Evolutionary conservation across 1,284 basidiomycete genomes (phyloP).

Genomic region (Irpex sp.): DNA sequence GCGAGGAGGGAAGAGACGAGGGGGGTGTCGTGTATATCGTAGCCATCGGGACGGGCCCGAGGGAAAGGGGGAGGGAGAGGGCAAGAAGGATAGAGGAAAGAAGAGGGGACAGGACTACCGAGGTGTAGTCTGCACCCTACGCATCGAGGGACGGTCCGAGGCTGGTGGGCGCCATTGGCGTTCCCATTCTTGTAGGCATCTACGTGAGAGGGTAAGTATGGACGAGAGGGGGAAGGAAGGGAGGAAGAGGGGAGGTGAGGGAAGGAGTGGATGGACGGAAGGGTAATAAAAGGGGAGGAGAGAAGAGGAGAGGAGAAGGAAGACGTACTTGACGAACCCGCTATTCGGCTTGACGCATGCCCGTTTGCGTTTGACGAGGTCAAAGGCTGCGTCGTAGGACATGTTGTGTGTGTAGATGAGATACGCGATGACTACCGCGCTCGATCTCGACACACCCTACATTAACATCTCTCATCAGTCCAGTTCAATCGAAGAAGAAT

Average conservation of each 20-base stretch:
- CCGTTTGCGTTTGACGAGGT: conserved; percentile 54
- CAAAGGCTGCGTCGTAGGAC: conserved; percentile 60
- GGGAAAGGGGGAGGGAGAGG: too few relatives aligned
- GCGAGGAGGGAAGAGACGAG: too few relatives aligned
- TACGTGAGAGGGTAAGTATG: background rate
- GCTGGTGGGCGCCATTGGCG: conserved; percentile 12
- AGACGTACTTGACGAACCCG: conserved; percentile 37
- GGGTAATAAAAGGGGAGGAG: too few relatives aligned
- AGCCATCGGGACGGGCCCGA: too few relatives aligned
- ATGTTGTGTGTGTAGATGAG: conserved; percentile 63
- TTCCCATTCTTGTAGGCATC: conserved; percentile 14
- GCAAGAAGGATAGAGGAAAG: too few relatives aligned
- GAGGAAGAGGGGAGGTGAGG: too few relatives aligned
- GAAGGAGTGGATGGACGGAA: too few relatives aligned
- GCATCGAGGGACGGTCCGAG: conserved; percentile 7
- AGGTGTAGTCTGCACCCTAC: conserved; percentile 9
- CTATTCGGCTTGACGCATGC: conserved; percentile 71
- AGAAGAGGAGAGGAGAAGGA: background rate
- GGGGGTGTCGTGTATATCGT: too few relatives aligned
- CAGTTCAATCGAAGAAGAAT: too few relatives aligned
- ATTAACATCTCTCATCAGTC: too few relatives aligned
- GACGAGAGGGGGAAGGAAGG: background rate
- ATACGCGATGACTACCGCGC: conserved; percentile 66
- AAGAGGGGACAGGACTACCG: background rate
- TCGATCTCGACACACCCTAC: conserved; percentile 64